Evolutionary conservation across 352 stramenopile genomes (phyloP).

Genomic region (Pythium oligandrum): DNA sequence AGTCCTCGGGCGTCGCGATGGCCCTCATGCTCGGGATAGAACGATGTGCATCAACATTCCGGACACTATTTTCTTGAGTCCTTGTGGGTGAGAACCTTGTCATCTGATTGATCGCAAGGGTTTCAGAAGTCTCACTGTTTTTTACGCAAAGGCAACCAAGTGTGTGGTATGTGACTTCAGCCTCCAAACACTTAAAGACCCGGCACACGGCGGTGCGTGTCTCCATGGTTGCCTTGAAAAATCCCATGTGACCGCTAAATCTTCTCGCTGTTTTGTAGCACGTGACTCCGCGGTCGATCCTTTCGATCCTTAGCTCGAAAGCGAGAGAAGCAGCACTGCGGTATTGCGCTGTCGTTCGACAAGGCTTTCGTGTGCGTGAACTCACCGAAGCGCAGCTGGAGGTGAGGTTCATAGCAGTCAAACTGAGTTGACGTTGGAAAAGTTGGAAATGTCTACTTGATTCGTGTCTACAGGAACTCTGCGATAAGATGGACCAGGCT

Average conservation of each 20-base stretch:
- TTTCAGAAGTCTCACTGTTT: neutral
- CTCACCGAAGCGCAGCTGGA: slow-evolving; percentile 26
- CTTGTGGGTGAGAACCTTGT: slow-evolving; percentile 28
- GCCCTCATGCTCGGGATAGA: slow-evolving; percentile 1
- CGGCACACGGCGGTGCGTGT: slow-evolving; percentile 28
- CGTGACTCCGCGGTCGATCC: slow-evolving; percentile 36
- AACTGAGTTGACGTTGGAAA: too few relatives aligned
- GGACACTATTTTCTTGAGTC: slow-evolving; percentile 56
- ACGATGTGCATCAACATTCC: slow-evolving; percentile 49
- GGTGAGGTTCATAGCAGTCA: slow-evolving; percentile 11
- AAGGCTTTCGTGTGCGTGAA: slow-evolving; percentile 27
- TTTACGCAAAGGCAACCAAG: slow-evolving; percentile 34
- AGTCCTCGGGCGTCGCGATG: slow-evolving; percentile 16
- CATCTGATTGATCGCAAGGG: too few relatives aligned
- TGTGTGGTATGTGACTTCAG: slow-evolving; percentile 54
- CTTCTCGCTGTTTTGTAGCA: slow-evolving; percentile 20
- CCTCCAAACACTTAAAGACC: slow-evolving; percentile 36
- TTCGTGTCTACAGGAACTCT: slow-evolving; percentile 21
- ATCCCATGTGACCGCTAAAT: neutral
- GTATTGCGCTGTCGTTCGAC: slow-evolving; percentile 23
- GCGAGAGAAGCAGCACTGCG: neutral
- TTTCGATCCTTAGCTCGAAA: neutral
- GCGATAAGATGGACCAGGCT: slow-evolving; percentile 31
- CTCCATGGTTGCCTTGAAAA: neutral
- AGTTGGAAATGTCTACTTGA: neutral